Conservation (phyloP, 192 early-diverging fungal species). For the Borealophlyctis nickersoniae region DNA sequence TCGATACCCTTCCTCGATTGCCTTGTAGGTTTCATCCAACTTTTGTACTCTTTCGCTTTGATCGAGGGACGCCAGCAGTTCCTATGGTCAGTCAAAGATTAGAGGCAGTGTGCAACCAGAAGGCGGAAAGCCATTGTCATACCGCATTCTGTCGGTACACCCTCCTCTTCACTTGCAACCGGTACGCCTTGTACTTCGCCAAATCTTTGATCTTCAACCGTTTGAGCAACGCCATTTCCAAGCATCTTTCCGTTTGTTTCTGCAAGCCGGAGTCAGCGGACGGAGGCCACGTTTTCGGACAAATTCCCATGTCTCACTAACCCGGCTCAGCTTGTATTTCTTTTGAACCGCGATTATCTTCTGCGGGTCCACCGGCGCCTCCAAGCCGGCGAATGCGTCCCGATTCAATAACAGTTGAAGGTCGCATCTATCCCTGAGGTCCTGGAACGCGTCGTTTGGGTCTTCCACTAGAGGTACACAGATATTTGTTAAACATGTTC, state of each 20-base stretch:
- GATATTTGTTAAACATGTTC: not conserved
- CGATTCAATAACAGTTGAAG: constrained; percentile 57
- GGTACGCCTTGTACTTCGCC: constrained; percentile 51
- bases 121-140: constrained; percentile 13
- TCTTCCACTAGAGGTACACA: constrained; percentile 73
- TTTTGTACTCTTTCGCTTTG: constrained; percentile 65
- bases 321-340: constrained; percentile 75
- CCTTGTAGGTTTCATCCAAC: constrained; percentile 71
- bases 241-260: constrained; percentile 77
- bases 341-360: constrained; percentile 47
- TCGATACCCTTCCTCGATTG: constrained; percentile 75
- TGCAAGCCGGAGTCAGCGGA: constrained; percentile 25
- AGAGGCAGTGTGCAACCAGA: constrained; percentile 1
- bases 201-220: constrained; percentile 56
- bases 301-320: constrained; percentile 22
- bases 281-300: not conserved
- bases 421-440: constrained; percentile 84
- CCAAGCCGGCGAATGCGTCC: constrained; percentile 57
- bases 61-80: constrained; percentile 64
- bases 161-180: constrained; percentile 80
- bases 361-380: constrained; percentile 55
- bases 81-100: constrained; percentile 37
- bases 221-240: constrained; percentile 73
- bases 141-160: constrained; percentile 76
- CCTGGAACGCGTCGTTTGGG: constrained; percentile 84